Base-by-base conservation (phyloP, 352 stramenopile genomes). In the Pythium aquatile region DNA sequence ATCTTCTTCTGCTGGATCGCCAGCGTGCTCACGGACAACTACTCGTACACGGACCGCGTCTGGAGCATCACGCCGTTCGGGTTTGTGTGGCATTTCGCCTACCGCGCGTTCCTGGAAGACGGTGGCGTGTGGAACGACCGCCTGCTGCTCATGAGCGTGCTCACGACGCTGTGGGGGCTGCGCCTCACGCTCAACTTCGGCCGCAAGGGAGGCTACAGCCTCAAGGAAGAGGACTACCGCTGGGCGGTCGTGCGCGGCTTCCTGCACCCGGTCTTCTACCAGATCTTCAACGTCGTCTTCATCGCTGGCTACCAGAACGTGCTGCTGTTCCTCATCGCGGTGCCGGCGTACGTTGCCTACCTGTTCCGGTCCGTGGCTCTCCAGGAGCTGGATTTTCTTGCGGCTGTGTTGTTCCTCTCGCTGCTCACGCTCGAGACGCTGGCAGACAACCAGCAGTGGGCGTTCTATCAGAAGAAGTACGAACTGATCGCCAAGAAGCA, bases 381-480 rank as follows among this genome's bases (percentile, higher is more conserved):
- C 28, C 91, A 93, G 35, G 44, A 55, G 28, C 65, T 83, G n/a
- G 93, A 98, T 73, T 69, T 55, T 7, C 47, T 92, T 20, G 77
- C 90, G 0, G 71, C 78, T 8, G 54, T 64, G 42, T 53, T 93
- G n/a, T 92, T 97, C 61, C 54, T 97, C 9, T 49, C 66, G 33
- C 61, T 91, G 17, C 63, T 98, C 5, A 4, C 81, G 26, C 65
- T 98, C 29, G 93, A 98, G 76, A 87, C 83, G 1, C 49, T 87
- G 42, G 92, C 93, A 13, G 93, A 98, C 66, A 92, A 98, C 76
- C 87, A 98, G 73, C 92, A 98, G 59, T 96, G 87, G 74, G 76
- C 60, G 29, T 98, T 97, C 61, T 96, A 98, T 73, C 74, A 78
- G 20, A 81, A 79, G 54, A 98, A 98, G 70, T 91, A 95, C 66